phyloP scores from a whole-genome alignment of 805 yeast species.

The Wickerhamia fluorescens region DNA sequence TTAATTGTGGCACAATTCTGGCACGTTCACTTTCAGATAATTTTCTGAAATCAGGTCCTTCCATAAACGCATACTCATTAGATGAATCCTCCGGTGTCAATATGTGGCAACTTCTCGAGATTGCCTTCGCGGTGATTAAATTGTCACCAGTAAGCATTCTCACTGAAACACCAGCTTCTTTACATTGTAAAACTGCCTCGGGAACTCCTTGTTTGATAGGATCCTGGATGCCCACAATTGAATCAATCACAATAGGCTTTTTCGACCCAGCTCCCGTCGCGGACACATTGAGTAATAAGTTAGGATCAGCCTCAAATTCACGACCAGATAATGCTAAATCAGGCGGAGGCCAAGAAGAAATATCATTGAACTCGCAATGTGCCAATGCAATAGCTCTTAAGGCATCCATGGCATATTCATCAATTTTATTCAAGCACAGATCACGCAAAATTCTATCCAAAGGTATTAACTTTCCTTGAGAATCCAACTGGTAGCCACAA shows the following conservation, averaged over 20 bases:
- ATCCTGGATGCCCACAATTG: conserved; percentile 89
- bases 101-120: conserved; percentile 82
- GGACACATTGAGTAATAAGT: conserved; percentile 19
- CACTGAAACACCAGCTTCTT: conserved; percentile 86
- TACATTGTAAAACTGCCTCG: conserved; percentile 83
- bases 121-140: conserved; percentile 83
- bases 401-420: conserved; percentile 66
- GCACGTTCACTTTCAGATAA: conserved; percentile 51
- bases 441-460: conserved; percentile 24
- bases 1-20: conserved; percentile 60
- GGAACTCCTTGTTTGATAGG: conserved; percentile 87
- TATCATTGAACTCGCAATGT: conserved; percentile 56
- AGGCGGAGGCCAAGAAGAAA: conserved; percentile 63
- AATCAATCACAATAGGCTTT: conserved; percentile 47
- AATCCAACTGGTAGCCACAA: conserved; percentile 38
- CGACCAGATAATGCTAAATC: conserved; percentile 26
- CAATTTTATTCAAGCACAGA: conserved; percentile 27
- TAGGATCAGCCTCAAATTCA: conserved; percentile 33
- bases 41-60: conserved; percentile 84
- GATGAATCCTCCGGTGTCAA: conserved; percentile 43
- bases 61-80: conserved; percentile 65
- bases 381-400: conserved; percentile 85
- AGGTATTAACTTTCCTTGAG: conserved; percentile 21
- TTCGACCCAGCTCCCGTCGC: conserved; percentile 23
- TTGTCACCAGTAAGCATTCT: conserved; percentile 99